Evolutionary conservation across 306 rosid genomes (phyloP).

Genomic region (Medicago truncatula): MtrunA17r5.0-ANR NC_053045.1:1259501-1260000

Average conservation of each 20-base stretch:
- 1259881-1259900: conserved; percentile 2
- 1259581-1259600: conserved; percentile 98
- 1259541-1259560: conserved; percentile 60
- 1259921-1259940: background rate
- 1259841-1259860: too few species aligned
- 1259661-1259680: conserved; percentile 68
- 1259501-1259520: background rate
- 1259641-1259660: conserved; percentile 70
- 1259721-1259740: background rate
- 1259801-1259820: background rate
- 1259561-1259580: conserved; percentile 77
- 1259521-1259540: background rate
- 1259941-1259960: background rate
- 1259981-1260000: background rate
- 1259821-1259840: conserved; percentile 12
- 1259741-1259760: conserved; percentile 27
- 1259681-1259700: conserved; percentile 45
- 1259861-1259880: background rate
- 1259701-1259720: conserved; percentile 36
- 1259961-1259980: background rate
- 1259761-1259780: background rate
- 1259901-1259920: background rate
- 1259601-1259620: conserved; percentile 94
- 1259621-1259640: conserved; percentile 86
- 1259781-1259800: background rate